phyloP scores from a whole-genome alignment of 352 stramenopile genomes.

The Thalassiosira hispida region DNA sequence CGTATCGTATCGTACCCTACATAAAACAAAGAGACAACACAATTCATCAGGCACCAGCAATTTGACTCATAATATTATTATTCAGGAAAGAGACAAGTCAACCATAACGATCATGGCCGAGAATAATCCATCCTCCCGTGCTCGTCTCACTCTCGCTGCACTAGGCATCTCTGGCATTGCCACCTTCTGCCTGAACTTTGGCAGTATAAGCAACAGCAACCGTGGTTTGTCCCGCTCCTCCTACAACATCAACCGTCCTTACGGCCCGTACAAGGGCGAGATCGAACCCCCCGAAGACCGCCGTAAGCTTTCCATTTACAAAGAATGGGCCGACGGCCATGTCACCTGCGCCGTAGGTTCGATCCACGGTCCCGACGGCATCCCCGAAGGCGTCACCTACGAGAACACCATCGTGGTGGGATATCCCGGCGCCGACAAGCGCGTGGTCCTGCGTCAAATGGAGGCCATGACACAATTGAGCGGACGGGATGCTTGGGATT shows the following conservation, averaged over 20 bases:
- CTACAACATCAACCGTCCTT: not conserved
- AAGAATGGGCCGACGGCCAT: not conserved
- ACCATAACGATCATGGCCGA: no score
- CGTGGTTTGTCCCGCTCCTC: no score
- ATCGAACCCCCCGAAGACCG: not conserved
- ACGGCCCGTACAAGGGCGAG: not conserved
- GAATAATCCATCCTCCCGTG: no score
- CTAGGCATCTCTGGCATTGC: no score
- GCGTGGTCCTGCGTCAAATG: not conserved
- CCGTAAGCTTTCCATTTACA: not conserved
- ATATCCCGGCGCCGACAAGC: not conserved
- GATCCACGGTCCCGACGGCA: not conserved
- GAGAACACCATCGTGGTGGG: slow-evolving; percentile 1
- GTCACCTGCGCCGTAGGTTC: not conserved
- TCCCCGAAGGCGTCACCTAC: not conserved
- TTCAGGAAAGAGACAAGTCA: no score
- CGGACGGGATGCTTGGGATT: slow-evolving; percentile 2
- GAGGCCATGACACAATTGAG: not conserved
- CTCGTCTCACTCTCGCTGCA: no score
- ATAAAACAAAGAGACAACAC: no score
- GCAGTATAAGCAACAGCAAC: no score
- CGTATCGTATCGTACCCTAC: no score
- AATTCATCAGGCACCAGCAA: no score
- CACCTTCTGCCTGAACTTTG: no score
- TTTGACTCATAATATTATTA: no score